These are phyloP conservation scores for Stephanocyclus meneghinianus DNA, from an alignment of 352 stramenopile species.

Conservation along the genomic window DNA sequence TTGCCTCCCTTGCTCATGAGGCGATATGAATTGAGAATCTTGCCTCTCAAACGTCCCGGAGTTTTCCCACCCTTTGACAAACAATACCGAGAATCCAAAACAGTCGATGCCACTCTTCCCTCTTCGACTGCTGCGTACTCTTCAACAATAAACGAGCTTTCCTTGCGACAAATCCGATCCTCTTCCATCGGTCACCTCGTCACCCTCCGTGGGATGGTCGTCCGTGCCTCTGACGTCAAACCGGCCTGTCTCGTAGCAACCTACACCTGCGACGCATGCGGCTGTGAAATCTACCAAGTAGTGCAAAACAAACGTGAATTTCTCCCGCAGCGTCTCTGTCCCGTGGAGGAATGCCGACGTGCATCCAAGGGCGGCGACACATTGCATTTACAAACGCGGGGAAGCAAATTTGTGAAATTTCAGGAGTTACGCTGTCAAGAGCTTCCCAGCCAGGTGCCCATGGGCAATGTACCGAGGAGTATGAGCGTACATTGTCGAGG, in stretches of 20 bases:
- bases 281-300: conserved; percentile 96
- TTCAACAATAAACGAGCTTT: conserved; percentile 72
- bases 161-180: conserved; percentile 92
- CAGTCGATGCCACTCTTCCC: not conserved
- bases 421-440: conserved; percentile 99
- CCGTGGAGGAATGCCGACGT: conserved; percentile 86
- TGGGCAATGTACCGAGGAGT: conserved; percentile 94
- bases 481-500: conserved; percentile 91
- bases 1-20: conserved; percentile 92
- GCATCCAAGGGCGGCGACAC: conserved; percentile 78
- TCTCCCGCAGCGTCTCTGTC: conserved; percentile 90
- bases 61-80: conserved; percentile 63
- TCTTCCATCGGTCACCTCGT: conserved; percentile 93
- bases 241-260: conserved; percentile 93
- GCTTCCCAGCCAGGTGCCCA: conserved; percentile 91
- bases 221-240: conserved; percentile 97
- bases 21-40: conserved; percentile 81
- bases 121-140: not conserved
- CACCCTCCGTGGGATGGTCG: conserved; percentile 96
- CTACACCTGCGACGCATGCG: conserved; percentile 92
- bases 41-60: conserved; percentile 63
- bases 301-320: conserved; percentile 90
- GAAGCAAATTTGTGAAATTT: conserved; percentile 98
- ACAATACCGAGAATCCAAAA: conserved; percentile 31
- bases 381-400: conserved; percentile 94